These are phyloP conservation scores for Aspergillus asperescens DNA, from an alignment of 495 filamentous ascomycete species.

Conservation along the genomic window DNA sequence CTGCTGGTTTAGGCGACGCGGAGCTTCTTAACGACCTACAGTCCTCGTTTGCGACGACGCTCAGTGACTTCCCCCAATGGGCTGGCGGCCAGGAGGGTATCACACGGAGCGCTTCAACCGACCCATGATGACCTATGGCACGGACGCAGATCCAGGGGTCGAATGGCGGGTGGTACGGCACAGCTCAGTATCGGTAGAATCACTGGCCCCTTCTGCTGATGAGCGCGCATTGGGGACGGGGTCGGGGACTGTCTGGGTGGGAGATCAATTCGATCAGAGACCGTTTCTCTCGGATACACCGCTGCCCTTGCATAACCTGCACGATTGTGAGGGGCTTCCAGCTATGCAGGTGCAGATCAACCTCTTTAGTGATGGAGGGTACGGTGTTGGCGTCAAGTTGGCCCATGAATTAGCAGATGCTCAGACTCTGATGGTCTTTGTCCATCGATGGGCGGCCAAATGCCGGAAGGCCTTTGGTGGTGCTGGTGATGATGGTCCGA, in stretches of 20 bases:
- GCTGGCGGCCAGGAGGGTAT: slow-evolving; percentile 15
- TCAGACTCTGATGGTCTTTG: slow-evolving; percentile 40
- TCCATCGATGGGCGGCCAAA: slow-evolving; percentile 37
- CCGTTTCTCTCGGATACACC: slow-evolving; percentile 7
- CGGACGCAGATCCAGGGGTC: slow-evolving; percentile 30
- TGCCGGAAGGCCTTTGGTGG: slow-evolving; percentile 18
- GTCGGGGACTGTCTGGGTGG: no score
- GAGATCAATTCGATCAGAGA: background rate
- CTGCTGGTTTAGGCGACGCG: slow-evolving; percentile 4
- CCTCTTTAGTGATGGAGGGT: slow-evolving; percentile 36
- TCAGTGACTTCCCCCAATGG: slow-evolving; percentile 22
- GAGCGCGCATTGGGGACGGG: background rate
- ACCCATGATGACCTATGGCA: slow-evolving; percentile 30
- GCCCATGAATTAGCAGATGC: slow-evolving; percentile 48
- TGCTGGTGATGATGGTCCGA: background rate
- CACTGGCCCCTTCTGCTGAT: slow-evolving; percentile 24
- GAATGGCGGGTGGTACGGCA: slow-evolving; percentile 29
- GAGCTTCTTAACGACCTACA: slow-evolving; percentile 21
- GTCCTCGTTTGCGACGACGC: slow-evolving; percentile 17
- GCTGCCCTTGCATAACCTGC: slow-evolving; percentile 7
- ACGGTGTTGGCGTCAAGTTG: slow-evolving; percentile 36
- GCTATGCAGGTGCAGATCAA: slow-evolving; percentile 37
- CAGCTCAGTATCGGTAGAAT: slow-evolving; percentile 20
- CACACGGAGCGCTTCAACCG: slow-evolving; percentile 32
- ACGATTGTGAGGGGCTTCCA: slow-evolving; percentile 13